These are phyloP conservation scores for Hypomontagnella monticulosa DNA, from an alignment of 495 filamentous ascomycete species.

Conservation along the genomic window DNA sequence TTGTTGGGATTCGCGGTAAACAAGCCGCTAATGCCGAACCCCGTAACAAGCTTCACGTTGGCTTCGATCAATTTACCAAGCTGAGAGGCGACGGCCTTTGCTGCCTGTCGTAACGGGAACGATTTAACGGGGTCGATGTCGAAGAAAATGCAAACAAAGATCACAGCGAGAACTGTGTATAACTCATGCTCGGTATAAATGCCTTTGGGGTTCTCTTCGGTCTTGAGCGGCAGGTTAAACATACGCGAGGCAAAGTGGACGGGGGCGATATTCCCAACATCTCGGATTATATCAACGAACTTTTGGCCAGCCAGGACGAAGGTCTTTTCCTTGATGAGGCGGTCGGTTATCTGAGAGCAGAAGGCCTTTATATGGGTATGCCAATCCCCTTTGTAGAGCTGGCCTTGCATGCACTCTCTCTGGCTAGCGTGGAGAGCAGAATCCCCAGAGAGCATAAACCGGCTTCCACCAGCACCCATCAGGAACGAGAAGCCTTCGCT, in stretches of 20 bases:
- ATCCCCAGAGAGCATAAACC: constrained; percentile 66
- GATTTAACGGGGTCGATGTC: constrained; percentile 60
- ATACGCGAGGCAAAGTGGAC: constrained; percentile 76
- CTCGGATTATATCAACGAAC: constrained; percentile 80
- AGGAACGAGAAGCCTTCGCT: constrained; percentile 63
- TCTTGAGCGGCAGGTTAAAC: constrained; percentile 79
- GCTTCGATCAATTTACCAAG: constrained; percentile 50
- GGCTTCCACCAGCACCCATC: constrained; percentile 56
- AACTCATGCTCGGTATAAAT: constrained; percentile 83
- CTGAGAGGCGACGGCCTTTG: constrained; percentile 68
- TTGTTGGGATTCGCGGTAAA: constrained; percentile 53
- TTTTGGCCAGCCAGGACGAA: constrained; percentile 66
- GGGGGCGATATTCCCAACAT: constrained; percentile 78
- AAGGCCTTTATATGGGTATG: constrained; percentile 66
- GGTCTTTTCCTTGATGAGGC: constrained; percentile 70
- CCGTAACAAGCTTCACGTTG: constrained; percentile 69
- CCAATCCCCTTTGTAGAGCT: constrained; percentile 67
- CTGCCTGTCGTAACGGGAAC: constrained; percentile 68
- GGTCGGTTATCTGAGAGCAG: constrained; percentile 71
- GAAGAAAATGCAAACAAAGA: constrained; percentile 65
- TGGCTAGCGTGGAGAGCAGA: constrained; percentile 55
- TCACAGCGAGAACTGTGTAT: constrained; percentile 75
- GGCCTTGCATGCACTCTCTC: constrained; percentile 64
- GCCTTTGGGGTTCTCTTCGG: constrained; percentile 70
- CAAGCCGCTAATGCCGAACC: constrained; percentile 63